A percentile compares a stretch with the other conserved stretches of the same genome.
phyloP scores from a whole-genome alignment of 2,329 filamentous ascomycete genomes.

The Fusarium sp. region DNA sequence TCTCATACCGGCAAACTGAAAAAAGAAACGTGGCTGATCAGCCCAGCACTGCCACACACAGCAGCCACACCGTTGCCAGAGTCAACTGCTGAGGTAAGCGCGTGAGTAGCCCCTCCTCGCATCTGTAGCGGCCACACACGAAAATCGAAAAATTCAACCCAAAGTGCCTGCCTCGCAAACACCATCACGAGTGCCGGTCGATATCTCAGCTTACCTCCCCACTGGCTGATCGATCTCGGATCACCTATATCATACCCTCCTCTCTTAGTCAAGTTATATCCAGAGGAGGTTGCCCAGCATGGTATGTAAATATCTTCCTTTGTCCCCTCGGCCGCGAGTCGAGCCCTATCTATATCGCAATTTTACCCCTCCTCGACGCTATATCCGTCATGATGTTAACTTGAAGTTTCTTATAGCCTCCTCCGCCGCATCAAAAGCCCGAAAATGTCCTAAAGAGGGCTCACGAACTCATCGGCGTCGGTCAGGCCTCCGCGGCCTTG shows the following conservation, averaged over 20 bases:
- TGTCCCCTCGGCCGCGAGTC: conserved; percentile 23
- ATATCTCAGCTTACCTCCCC: conserved; percentile 52
- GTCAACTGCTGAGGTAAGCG: conserved; percentile 49
- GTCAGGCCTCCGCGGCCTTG: conserved; percentile 91
- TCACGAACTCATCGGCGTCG: conserved; percentile 98
- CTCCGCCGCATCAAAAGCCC: conserved; percentile 95
- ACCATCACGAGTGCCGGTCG: conserved; percentile 57
- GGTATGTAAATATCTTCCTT: conserved; percentile 53
- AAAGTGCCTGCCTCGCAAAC: conserved; percentile 51
- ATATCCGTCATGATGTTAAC: conserved; percentile 48
- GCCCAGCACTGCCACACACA: neutral
- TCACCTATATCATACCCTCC: conserved; percentile 54
- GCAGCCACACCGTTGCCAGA: conserved; percentile 31
- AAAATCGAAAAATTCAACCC: conserved; percentile 61
- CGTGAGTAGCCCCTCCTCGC: conserved; percentile 57
- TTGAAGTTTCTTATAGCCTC: conserved; percentile 72
- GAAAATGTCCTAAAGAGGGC: conserved; percentile 99
- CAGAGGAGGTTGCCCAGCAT: conserved; percentile 68
- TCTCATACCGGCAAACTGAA: neutral
- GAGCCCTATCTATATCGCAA: conserved; percentile 32
- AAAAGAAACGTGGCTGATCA: conserved; percentile 5
- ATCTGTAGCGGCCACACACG: conserved; percentile 59
- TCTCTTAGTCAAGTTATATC: conserved; percentile 55
- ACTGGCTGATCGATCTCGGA: conserved; percentile 56
- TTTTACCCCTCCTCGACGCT: conserved; percentile 50